These are phyloP conservation scores for Stylonectria norvegica DNA, from an alignment of 2,329 filamentous ascomycete species.

Conservation along the genomic window DNA sequence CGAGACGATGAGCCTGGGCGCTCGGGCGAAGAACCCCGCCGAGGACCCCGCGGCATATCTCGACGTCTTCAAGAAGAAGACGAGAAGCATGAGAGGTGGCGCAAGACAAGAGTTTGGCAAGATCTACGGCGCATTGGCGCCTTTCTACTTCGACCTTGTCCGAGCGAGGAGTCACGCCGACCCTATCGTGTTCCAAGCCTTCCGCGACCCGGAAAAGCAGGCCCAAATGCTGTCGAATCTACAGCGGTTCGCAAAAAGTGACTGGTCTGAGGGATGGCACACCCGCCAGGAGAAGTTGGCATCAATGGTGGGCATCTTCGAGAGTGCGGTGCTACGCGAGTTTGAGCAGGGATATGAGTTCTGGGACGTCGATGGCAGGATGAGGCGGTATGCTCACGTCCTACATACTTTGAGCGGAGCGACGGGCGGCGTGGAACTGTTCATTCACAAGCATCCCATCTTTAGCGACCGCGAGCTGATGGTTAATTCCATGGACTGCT, in stretches of 20 bases:
- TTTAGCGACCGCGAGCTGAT: slow-evolving; percentile 70
- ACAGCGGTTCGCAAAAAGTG: slow-evolving; percentile 72
- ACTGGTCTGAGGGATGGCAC: slow-evolving; percentile 72
- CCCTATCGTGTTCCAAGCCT: slow-evolving; percentile 80
- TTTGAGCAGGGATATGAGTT: slow-evolving; percentile 91
- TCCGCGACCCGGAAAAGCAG: slow-evolving; percentile 83
- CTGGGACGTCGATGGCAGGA: slow-evolving; percentile 82
- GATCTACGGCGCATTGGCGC: slow-evolving; percentile 81
- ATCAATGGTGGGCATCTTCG: slow-evolving; percentile 77
- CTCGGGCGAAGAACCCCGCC: slow-evolving; percentile 42
- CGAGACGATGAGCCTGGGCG: slow-evolving; percentile 65
- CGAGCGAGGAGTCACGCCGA: slow-evolving; percentile 71
- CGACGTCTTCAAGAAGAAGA: slow-evolving; percentile 63
- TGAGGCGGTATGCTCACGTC: slow-evolving; percentile 87
- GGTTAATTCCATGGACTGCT: slow-evolving; percentile 70
- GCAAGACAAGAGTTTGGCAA: slow-evolving; percentile 89
- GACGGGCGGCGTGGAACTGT: slow-evolving; percentile 73
- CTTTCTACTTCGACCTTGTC: slow-evolving; percentile 82
- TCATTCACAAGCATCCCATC: slow-evolving; percentile 83
- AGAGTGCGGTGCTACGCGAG: slow-evolving; percentile 83
- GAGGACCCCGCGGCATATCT: slow-evolving; percentile 64
- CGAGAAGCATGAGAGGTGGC: slow-evolving; percentile 75
- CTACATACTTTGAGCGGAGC: slow-evolving; percentile 80
- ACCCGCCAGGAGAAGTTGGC: slow-evolving; percentile 69
- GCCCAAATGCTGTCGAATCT: slow-evolving; percentile 85